phyloP scores from a whole-genome alignment of 768 basidiomycete species.

The Boletus coccyginus region DNA sequence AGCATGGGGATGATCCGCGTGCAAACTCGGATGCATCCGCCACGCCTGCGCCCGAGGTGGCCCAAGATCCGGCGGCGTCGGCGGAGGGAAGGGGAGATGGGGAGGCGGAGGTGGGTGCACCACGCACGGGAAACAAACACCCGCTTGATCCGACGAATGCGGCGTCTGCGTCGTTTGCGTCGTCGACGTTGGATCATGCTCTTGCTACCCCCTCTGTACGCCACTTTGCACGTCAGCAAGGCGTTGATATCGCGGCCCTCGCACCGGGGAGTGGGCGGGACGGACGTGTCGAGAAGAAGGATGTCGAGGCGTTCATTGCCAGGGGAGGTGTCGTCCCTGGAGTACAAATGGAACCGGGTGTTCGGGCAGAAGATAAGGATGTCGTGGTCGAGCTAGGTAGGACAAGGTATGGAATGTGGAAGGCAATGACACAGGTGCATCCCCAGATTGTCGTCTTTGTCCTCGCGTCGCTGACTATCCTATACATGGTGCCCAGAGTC shows the following conservation, averaged over 20 bases:
- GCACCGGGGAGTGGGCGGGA: constrained; percentile 69
- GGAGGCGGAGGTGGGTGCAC: background rate
- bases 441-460: background rate
- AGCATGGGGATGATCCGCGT: background rate
- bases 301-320: constrained; percentile 62
- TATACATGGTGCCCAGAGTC: constrained; percentile 46
- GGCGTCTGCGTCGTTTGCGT: constrained; percentile 12
- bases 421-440: constrained; percentile 78
- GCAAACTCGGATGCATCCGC: background rate
- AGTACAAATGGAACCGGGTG: background rate
- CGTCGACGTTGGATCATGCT: constrained; percentile 33
- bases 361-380: constrained; percentile 35
- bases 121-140: constrained; percentile 36
- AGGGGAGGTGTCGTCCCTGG: constrained; percentile 5
- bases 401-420: constrained; percentile 85
- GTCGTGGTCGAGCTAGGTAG: constrained; percentile 68
- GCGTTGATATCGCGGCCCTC: constrained; percentile 56
- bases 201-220: constrained; percentile 78
- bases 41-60: background rate
- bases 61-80: constrained; percentile 17
- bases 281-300: constrained; percentile 72
- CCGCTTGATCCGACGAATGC: constrained; percentile 61
- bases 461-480: background rate
- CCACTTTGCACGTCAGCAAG: constrained; percentile 66
- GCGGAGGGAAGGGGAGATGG: background rate